Conservation (phyloP, 140 eudicot species). For the Flaveria floridana region DNA sequence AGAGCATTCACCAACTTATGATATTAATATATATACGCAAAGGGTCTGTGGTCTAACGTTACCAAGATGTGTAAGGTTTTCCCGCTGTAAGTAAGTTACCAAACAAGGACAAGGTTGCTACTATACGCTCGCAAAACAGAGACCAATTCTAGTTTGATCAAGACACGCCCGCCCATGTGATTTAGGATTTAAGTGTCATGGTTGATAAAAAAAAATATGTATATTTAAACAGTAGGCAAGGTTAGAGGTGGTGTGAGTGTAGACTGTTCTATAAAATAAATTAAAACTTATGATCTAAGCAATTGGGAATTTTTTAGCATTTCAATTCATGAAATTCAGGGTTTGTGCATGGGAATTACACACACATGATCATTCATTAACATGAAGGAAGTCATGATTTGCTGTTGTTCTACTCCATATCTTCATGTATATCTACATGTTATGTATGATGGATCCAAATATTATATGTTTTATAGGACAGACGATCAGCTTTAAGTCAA, state of each 20-base stretch:
- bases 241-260: too few relatives aligned
- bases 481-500: neutral
- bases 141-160: too few relatives aligned
- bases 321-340: slow-evolving; percentile 39
- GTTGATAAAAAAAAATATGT: too few relatives aligned
- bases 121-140: too few relatives aligned
- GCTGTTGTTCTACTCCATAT: slow-evolving; percentile 36
- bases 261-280: too few relatives aligned
- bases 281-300: slow-evolving; percentile 15
- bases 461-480: slow-evolving; percentile 9
- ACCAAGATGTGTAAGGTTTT: too few relatives aligned
- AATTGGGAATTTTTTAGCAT: slow-evolving; percentile 13
- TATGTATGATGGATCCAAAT: neutral
- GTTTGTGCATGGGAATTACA: slow-evolving; percentile 32
- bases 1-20: neutral
- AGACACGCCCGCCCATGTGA: too few relatives aligned
- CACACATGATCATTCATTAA: slow-evolving; percentile 5
- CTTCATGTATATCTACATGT: neutral
- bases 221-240: too few relatives aligned
- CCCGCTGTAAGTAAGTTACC: too few relatives aligned
- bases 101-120: too few relatives aligned
- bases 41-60: too few relatives aligned
- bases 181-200: too few relatives aligned
- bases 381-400: slow-evolving; percentile 16
- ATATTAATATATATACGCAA: neutral